phyloP scores from a whole-genome alignment of 2,329 filamentous ascomycete species.

The Sclerotinia spermophila region DNA sequence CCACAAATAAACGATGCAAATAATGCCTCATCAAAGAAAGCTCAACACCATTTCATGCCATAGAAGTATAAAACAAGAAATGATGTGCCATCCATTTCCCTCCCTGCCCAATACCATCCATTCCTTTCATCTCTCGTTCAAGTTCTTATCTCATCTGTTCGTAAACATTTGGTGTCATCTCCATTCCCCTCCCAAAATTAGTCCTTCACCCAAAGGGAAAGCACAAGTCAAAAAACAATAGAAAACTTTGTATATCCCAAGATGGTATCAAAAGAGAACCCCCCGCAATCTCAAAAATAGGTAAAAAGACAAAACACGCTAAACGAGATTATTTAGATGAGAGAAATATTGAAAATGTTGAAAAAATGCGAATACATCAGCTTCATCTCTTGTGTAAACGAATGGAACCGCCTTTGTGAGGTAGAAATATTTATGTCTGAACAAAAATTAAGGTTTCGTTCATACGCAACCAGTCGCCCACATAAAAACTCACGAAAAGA shows the following conservation, averaged over 20 bases:
- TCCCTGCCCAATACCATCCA: neutral
- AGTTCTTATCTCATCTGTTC: slow-evolving; percentile 12
- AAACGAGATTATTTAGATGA: neutral
- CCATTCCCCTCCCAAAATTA: neutral
- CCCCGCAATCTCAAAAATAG: neutral
- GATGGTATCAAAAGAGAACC: slow-evolving; percentile 12
- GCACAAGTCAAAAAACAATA: neutral
- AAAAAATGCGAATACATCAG: neutral
- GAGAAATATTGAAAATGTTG: neutral
- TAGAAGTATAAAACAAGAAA: slow-evolving; percentile 10
- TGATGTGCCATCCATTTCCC: slow-evolving; percentile 9
- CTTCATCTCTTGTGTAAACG: slow-evolving; percentile 24
- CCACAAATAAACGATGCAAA: neutral
- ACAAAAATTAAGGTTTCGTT: neutral
- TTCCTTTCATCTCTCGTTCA: neutral
- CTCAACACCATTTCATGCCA: slow-evolving; percentile 7
- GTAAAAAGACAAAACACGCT: neutral
- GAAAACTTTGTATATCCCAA: slow-evolving; percentile 10
- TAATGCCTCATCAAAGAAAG: neutral
- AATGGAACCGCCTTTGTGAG: slow-evolving; percentile 33
- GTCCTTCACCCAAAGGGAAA: neutral
- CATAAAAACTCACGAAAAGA: slow-evolving; percentile 19
- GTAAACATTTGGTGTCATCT: slow-evolving; percentile 1
- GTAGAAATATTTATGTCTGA: slow-evolving; percentile 46
- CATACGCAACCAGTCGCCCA: slow-evolving; percentile 28